These are phyloP conservation scores for Cyclospora cayetanensis DNA, from an alignment of 169 alveolate genomes.

Conservation along the genomic window DNA sequence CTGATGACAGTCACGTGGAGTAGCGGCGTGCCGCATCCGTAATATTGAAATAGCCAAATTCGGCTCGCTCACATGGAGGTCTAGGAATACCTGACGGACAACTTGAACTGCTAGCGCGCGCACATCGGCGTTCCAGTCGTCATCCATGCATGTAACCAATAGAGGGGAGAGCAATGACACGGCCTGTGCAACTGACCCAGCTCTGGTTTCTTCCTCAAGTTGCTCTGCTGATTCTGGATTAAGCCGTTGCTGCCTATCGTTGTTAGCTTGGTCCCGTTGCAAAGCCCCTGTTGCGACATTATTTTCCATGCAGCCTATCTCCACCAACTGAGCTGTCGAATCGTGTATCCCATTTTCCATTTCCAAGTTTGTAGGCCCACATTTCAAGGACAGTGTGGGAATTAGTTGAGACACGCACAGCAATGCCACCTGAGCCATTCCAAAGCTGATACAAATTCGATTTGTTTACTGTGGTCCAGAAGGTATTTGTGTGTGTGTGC, in stretches of 20 bases:
- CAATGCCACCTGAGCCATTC: slow-evolving; percentile 39
- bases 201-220: not conserved
- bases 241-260: not conserved
- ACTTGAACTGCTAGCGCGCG: slow-evolving; percentile 44
- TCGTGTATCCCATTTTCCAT: not conserved
- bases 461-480: no score
- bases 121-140: slow-evolving; percentile 63
- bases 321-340: not conserved
- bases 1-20: no score
- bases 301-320: not conserved
- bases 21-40: no score
- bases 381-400: not conserved
- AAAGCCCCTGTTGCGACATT: not conserved
- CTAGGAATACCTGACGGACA: slow-evolving; percentile 48
- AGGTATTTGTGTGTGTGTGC: no score
- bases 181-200: not conserved
- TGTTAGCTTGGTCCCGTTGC: not conserved
- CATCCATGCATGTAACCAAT: slow-evolving; percentile 45
- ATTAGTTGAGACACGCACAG: slow-evolving; percentile 60
- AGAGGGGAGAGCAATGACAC: slow-evolving; percentile 19
- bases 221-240: not conserved
- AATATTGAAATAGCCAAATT: no score
- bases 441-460: no score
- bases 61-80: slow-evolving; percentile 45
- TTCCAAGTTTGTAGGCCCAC: not conserved